Evolutionary conservation across 2,329 filamentous ascomycete genomes (phyloP).

Genomic region (Cercospora beticola): DNA sequence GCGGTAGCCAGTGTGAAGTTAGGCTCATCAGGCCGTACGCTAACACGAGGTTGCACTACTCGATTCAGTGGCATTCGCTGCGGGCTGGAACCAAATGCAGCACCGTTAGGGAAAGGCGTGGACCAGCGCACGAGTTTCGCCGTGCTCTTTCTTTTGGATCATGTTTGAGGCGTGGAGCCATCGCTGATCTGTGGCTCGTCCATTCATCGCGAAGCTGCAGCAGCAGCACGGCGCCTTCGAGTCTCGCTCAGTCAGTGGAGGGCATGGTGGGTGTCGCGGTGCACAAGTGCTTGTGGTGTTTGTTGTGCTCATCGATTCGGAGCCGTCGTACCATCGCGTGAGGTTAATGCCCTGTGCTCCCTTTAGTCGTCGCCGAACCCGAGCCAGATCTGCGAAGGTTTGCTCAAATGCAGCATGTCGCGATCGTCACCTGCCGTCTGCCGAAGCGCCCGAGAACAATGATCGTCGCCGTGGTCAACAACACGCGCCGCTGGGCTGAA

Average conservation of each 20-base stretch:
- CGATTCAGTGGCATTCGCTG: conserved; percentile 6
- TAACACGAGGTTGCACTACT: conserved; percentile 7
- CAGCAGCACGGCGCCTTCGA: too few species aligned
- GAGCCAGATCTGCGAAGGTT: not conserved
- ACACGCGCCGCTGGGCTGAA: not conserved
- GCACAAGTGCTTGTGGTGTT: not conserved
- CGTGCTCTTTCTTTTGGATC: not conserved
- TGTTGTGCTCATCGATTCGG: not conserved
- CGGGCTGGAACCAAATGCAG: conserved; percentile 4
- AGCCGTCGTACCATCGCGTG: not conserved
- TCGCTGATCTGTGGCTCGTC: not conserved
- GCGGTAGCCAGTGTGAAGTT: conserved; percentile 11
- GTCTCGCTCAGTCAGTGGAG: too few species aligned
- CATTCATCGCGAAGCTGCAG: not conserved
- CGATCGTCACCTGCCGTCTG: conserved; percentile 3
- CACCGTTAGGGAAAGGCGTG: not conserved
- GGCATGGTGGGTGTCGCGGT: not conserved
- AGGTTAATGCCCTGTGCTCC: not conserved
- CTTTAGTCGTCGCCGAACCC: not conserved
- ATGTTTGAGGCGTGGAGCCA: conserved; percentile 1
- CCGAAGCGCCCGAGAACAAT: not conserved
- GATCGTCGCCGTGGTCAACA: not conserved
- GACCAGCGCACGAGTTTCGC: not conserved
- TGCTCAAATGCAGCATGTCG: not conserved
- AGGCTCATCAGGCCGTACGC: conserved; percentile 11